These are phyloP conservation scores for Alternaria dauci DNA, from an alignment of 2,329 filamentous ascomycete genomes.

Conservation along the genomic window DNA sequence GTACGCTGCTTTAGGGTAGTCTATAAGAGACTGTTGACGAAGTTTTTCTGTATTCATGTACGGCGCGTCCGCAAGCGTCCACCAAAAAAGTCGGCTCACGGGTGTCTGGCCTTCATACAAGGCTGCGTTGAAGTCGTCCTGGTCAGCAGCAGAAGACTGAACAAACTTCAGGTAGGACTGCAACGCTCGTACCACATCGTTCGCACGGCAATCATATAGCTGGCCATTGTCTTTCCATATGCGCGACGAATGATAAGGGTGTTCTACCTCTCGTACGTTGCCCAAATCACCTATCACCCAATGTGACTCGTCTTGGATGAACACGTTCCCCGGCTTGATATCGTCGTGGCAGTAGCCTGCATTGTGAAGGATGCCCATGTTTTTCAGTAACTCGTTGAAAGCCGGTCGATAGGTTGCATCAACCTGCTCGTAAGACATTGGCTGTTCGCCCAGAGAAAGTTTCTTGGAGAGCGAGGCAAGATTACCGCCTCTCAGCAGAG, in stretches of 20 bases:
- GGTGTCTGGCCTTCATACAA: conserved; percentile 30
- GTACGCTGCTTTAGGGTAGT: conserved; percentile 13
- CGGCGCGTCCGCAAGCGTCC: conserved; percentile 10
- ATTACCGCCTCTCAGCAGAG: conserved; percentile 25
- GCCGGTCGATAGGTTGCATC: conserved; percentile 41
- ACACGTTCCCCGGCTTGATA: conserved; percentile 49
- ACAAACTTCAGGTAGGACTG: conserved; percentile 42
- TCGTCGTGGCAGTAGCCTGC: conserved; percentile 51
- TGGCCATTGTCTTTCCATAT: conserved; percentile 38
- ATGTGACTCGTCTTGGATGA: conserved; percentile 28
- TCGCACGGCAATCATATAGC: conserved; percentile 35
- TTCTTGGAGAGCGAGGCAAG: conserved; percentile 21
- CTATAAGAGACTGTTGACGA: conserved; percentile 15
- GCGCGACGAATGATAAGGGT: conserved; percentile 39
- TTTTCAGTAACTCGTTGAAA: conserved; percentile 37
- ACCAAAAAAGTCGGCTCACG: conserved; percentile 43
- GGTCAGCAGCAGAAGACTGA: conserved; percentile 17
- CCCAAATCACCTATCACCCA: conserved; percentile 50
- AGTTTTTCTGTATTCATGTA: conserved; percentile 23
- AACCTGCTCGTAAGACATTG: conserved; percentile 20
- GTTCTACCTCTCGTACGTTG: conserved; percentile 41
- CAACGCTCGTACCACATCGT: conserved; percentile 43
- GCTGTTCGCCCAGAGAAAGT: background rate
- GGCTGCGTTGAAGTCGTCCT: conserved; percentile 30
- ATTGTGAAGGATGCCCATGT: conserved; percentile 37